A percentile compares a stretch with the other conserved stretches of the same genome.
Evolutionary conservation across 495 filamentous ascomycete species (phyloP).

Genomic region (Pyronema domesticum): DNA sequence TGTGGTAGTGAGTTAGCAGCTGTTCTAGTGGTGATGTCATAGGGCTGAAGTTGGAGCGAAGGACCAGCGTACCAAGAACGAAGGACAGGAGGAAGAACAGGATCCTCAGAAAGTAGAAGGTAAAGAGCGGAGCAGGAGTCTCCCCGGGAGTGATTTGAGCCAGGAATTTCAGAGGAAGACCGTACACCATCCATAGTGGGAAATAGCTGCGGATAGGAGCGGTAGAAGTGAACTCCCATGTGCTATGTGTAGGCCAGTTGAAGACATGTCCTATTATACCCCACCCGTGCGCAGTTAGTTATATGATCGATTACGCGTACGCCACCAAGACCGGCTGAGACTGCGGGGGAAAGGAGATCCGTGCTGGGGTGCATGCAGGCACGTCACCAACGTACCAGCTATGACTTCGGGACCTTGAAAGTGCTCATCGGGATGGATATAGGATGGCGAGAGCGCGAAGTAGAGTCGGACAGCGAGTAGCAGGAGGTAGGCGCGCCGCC

Average conservation of each 20-base stretch:
- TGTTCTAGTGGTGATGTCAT: not conserved
- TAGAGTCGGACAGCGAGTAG: slow-evolving; percentile 76
- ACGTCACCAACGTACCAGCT: slow-evolving; percentile 28
- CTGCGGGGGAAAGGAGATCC: not conserved
- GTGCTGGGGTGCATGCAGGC: not conserved
- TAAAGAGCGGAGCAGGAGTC: slow-evolving; percentile 45
- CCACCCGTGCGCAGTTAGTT: no score
- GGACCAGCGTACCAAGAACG: slow-evolving; percentile 37
- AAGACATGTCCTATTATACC: slow-evolving; percentile 58
- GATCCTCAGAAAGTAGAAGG: slow-evolving; percentile 73
- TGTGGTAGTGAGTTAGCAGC: slow-evolving; percentile 14
- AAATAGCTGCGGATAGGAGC: slow-evolving; percentile 85
- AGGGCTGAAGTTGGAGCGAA: not conserved
- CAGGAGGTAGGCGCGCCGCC: slow-evolving; percentile 75
- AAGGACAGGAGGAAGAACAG: slow-evolving; percentile 90
- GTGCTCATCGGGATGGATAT: slow-evolving; percentile 95
- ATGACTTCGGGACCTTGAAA: slow-evolving; percentile 97
- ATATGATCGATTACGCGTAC: not conserved
- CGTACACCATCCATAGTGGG: slow-evolving; percentile 87
- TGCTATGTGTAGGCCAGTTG: slow-evolving; percentile 62
- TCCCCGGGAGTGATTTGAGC: slow-evolving; percentile 54
- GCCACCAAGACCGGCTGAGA: not conserved
- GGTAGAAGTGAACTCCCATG: slow-evolving; percentile 86
- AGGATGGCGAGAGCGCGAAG: slow-evolving; percentile 85
- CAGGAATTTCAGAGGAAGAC: slow-evolving; percentile 74